phyloP scores from a whole-genome alignment of 2,329 filamentous ascomycete genomes.

The Fusarium sublunatum region DNA sequence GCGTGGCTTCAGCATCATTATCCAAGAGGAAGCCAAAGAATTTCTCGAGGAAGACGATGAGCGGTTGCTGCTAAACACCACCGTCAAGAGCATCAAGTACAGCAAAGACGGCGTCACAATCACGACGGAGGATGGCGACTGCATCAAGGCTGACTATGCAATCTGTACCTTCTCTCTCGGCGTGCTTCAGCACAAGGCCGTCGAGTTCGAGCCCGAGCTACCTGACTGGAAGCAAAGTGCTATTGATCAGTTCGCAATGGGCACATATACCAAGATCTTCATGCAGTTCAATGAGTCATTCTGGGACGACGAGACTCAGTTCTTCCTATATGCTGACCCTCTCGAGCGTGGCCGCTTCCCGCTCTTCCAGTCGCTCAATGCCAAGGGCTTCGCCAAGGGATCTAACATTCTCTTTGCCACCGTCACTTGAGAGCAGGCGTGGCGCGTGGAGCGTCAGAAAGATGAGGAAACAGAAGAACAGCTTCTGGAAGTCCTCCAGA shows the following conservation, averaged over 20 bases:
- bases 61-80: constrained; percentile 68
- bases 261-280: constrained; percentile 79
- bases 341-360: constrained; percentile 60
- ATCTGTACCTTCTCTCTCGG: constrained; percentile 76
- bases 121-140: constrained; percentile 62
- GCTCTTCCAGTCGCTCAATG: constrained; percentile 72
- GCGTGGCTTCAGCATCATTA: constrained; percentile 69
- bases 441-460: constrained; percentile 67
- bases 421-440: constrained; percentile 44
- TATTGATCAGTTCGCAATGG: constrained; percentile 74
- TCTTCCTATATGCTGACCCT: constrained; percentile 59
- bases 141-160: constrained; percentile 69
- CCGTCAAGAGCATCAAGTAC: constrained; percentile 66
- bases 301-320: constrained; percentile 63
- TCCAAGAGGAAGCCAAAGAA: constrained; percentile 66
- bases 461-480: constrained; percentile 68
- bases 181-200: constrained; percentile 70
- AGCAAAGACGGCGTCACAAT: constrained; percentile 64
- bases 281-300: constrained; percentile 75
- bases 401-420: constrained; percentile 76
- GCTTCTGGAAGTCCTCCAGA: constrained; percentile 65
- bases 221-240: constrained; percentile 73
- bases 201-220: constrained; percentile 68
- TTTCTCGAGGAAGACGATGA: constrained; percentile 67
- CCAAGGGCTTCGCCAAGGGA: constrained; percentile 66